Base-by-base conservation (phyloP, 2,329 filamentous ascomycete species). In the Apiospora rasikravindrae region DNA sequence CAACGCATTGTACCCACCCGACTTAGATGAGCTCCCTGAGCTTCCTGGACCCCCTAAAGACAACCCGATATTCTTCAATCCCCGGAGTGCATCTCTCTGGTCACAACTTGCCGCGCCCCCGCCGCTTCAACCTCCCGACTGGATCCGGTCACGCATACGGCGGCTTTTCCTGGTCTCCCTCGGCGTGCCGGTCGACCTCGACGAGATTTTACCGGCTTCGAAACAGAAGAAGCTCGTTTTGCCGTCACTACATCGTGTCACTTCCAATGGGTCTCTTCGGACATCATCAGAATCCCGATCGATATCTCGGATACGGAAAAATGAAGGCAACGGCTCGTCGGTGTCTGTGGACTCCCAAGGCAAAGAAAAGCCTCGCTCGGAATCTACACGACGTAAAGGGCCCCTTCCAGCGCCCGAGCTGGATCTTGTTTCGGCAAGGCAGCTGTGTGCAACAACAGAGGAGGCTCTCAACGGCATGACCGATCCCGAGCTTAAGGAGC, bases 211-310 rank as follows among this genome's bases (percentile, higher is more conserved):
- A 10, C 96, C 96, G 0, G 95, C 96, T 0, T 97, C 94, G 16
- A 98, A 98, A 83, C 96, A 99, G 82, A 98, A 98, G 88, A 98
- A 98, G 81, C 91, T 99, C 24, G 89, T 99, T 5, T 88, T 99
- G 1, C 96, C 96, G 0, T 98, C 95, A 7, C 77, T 85, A 24
- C 84, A 85, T 71, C 82, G 80, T 22, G 77, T 81, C 80, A 87
- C 83, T 69, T 87, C 82, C 73, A 87, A 81, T 70, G 84, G 80
- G 74, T 92, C 85, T 37, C 87, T 85, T 45, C 85, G 88, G 53
- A 87, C 84, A 24, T 91, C 89, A 4, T 84, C 84, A 37, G 89
- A 91, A 73, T 86, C 85, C 6, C 85, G 87, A 24, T 86, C 85
- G 16, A 79, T 84, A 2, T 86, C 85, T 19, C 84, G 83, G 45